phyloP scores from a whole-genome alignment of 2,329 filamentous ascomycete genomes.

The Sporothrix protearum region DNA sequence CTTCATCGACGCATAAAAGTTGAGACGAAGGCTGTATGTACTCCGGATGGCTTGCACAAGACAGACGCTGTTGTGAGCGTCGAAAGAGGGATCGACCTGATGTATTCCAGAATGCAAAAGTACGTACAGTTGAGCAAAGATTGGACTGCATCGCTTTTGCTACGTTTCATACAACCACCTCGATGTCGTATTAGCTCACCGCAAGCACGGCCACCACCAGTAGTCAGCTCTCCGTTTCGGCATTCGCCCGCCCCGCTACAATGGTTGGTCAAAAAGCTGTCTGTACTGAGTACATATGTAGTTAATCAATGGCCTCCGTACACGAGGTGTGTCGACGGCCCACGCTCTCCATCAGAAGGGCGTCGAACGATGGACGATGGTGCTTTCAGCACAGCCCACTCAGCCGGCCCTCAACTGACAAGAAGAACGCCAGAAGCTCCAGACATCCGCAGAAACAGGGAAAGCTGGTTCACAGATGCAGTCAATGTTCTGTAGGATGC shows the following conservation, averaged over 20 bases:
- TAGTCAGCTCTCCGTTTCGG: neutral
- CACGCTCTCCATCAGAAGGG: neutral
- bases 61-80: neutral
- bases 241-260: neutral
- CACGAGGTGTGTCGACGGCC: neutral
- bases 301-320: no score
- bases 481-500: neutral
- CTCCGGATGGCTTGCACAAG: neutral
- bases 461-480: neutral
- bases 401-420: neutral
- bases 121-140: neutral
- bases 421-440: no score
- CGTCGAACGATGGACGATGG: neutral
- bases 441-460: neutral
- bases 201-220: neutral
- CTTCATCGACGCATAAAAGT: neutral
- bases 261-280: neutral
- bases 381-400: constrained; percentile 4
- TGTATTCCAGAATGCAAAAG: neutral
- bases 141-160: neutral
- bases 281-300: neutral
- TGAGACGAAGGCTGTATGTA: neutral
- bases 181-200: neutral
- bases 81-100: neutral
- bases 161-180: neutral